phyloP scores from a whole-genome alignment of 2,329 filamentous ascomycete species.

The Nemania abortiva region DNA sequence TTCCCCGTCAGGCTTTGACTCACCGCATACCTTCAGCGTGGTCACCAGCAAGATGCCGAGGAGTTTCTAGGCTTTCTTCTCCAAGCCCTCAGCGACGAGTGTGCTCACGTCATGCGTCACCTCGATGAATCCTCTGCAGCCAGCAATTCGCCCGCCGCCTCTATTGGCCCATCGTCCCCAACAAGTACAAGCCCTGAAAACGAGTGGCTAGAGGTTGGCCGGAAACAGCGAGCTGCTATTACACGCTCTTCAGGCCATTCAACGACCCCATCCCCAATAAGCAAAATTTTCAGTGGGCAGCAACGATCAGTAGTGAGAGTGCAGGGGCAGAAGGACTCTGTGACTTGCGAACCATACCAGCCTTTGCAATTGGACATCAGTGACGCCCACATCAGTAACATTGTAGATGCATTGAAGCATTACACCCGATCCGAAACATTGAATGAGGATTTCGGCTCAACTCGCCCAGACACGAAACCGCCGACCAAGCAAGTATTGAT shows the following conservation, averaged over 20 bases:
- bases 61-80: conserved; percentile 95
- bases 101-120: conserved; percentile 78
- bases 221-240: conserved; percentile 86
- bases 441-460: conserved; percentile 84
- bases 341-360: conserved; percentile 93
- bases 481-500: conserved; percentile 97
- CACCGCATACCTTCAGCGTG: conserved; percentile 68
- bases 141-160: conserved; percentile 51
- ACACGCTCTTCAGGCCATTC: conserved; percentile 86
- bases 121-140: conserved; percentile 50
- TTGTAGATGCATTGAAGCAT: conserved; percentile 88
- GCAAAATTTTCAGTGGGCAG: conserved; percentile 93
- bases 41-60: conserved; percentile 97
- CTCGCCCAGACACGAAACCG: conserved; percentile 78
- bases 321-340: conserved; percentile 87
- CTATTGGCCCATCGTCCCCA: conserved; percentile 56
- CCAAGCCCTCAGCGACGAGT: conserved; percentile 94
- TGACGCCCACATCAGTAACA: conserved; percentile 86
- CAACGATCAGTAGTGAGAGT: conserved; percentile 90
- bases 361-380: conserved; percentile 95
- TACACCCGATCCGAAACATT: conserved; percentile 87
- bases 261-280: conserved; percentile 82
- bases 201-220: conserved; percentile 95
- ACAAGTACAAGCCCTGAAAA: conserved; percentile 62
- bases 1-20: conserved; percentile 13